Conservation (phyloP, 108 stramenopile species). For the Epipyxis sp. region DNA sequence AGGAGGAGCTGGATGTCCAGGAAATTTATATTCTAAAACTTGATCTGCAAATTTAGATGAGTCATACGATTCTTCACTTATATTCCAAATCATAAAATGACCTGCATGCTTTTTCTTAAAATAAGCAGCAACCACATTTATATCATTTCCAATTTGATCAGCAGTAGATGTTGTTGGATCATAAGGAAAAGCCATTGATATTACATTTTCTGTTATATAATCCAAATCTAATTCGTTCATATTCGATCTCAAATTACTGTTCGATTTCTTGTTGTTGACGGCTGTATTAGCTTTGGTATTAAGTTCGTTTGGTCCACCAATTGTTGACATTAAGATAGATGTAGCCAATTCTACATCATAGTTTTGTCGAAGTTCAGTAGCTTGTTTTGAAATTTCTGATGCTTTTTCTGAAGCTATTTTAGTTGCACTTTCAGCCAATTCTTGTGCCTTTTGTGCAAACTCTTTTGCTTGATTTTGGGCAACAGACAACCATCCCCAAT, state of each 20-base stretch:
- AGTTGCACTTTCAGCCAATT: background rate
- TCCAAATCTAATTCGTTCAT: slow-evolving; percentile 44
- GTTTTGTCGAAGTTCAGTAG: slow-evolving; percentile 1
- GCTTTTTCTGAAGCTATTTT: slow-evolving; percentile 17
- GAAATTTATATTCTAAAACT: slow-evolving; percentile 83
- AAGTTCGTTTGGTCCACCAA: background rate
- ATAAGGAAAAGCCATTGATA: slow-evolving; percentile 49
- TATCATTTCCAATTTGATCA: slow-evolving; percentile 42
- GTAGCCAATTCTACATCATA: slow-evolving; percentile 24
- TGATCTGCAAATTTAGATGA: slow-evolving; percentile 67
- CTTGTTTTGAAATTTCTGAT: slow-evolving; percentile 15
- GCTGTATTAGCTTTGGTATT: too few relatives aligned
- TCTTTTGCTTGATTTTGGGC: slow-evolving; percentile 20
- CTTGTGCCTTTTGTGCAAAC: slow-evolving; percentile 19
- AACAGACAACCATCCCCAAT: slow-evolving; percentile 24
- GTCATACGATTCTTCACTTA: slow-evolving; percentile 88
- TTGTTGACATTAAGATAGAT: background rate
- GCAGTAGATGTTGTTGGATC: slow-evolving; percentile 18
- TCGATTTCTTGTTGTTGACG: too few relatives aligned
- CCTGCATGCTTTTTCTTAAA: slow-evolving; percentile 67
- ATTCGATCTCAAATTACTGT: slow-evolving; percentile 34
- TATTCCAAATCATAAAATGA: slow-evolving; percentile 88
- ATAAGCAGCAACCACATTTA: slow-evolving; percentile 44
- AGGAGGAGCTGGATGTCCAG: slow-evolving; percentile 88
- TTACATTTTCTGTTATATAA: slow-evolving; percentile 44